Evolutionary conservation across 495 filamentous ascomycete species (phyloP), one percentile per base, ranked within the genome.

Genomic region (Aspergillus sclerotioniger): DNA sequence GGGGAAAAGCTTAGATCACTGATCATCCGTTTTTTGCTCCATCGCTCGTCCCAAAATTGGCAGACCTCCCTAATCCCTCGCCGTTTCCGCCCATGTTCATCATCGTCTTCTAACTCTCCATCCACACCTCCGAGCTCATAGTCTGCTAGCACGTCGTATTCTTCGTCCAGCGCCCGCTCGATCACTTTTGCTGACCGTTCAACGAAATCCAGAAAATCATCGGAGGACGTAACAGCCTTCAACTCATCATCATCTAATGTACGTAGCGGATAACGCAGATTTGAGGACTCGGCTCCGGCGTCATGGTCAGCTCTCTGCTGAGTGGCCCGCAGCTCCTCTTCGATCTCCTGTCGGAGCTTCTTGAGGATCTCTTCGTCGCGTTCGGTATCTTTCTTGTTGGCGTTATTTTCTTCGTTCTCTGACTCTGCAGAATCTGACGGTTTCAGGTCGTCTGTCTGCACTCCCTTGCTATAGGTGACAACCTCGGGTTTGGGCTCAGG

Each of bases 11-110:
- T 87, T 47, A 98, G 80, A 64, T 91, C 89, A 66, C 87, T 96
- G 66, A 98, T 87, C 90, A 96, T 96, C 58, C 95, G 85, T 73
- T 96, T 96, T 75, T 91, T 94, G 68, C 92, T 96, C 92, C 92
- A 96, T 67, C 91, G 78, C 57, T 96, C 92, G 64, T 97, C 90
- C 71, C 88, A 96, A 71, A 98, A 98, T 65, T 96, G 92, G 15
- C 85, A 87, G 35, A 96, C 75, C 70, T 99, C 92, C 66, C 86
- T 89, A 58, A 98, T 87, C 35, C 88, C 82, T 63, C 91, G 83
- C 39, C 87, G 85, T 50, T 88, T 89, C 69, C 89, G 91, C 12
- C 87, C 89, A 43, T 83, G 80, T 62, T 90, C 89, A 62, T 95
- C 91, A 65, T 96, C 93, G 52, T 94, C 91, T 51, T 89, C 89